Percentiles rank a stretch among this genome's conserved stretches.
phyloP scores from a whole-genome alignment of 768 basidiomycete species.

The Leccinum longicurvipes region DNA sequence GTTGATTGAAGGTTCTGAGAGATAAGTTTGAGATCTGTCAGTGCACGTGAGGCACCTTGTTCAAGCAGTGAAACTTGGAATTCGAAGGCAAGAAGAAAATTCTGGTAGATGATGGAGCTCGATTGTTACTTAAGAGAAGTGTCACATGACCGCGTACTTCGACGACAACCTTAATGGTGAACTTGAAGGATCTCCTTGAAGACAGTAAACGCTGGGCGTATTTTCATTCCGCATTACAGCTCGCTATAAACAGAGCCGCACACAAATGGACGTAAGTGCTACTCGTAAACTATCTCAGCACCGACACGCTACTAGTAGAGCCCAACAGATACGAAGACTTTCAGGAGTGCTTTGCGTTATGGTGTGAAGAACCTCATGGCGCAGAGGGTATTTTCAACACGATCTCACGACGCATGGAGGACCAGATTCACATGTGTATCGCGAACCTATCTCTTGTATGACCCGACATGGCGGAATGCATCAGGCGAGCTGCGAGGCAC shows the following conservation, averaged over 20 bases:
- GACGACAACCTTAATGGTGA: conserved; percentile 11
- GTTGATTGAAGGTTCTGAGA: no score
- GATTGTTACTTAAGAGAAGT: no score
- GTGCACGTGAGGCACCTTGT: no score
- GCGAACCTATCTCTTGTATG: neutral
- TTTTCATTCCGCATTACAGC: conserved; percentile 50
- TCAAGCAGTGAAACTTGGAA: no score
- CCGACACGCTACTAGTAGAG: neutral
- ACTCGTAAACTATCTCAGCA: neutral
- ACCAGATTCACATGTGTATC: conserved; percentile 43
- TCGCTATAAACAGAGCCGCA: conserved; percentile 49
- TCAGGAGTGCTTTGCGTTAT: conserved; percentile 63
- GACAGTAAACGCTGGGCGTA: conserved; percentile 49
- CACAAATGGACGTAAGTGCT: conserved; percentile 36
- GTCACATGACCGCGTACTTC: no score
- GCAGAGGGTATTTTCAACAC: conserved; percentile 59
- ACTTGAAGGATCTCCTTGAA: conserved; percentile 19
- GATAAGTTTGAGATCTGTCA: no score
- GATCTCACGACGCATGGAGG: conserved; percentile 70
- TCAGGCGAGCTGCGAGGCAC: conserved; percentile 64
- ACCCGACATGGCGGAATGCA: neutral
- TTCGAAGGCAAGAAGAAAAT: no score
- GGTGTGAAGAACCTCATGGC: conserved; percentile 62
- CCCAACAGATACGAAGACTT: conserved; percentile 45
- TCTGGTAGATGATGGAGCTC: no score